A percentile compares a stretch with the other conserved stretches of the same genome.
Conservation (phyloP, 2,329 filamentous ascomycete species). For the Penicillium thymicola region DNA sequence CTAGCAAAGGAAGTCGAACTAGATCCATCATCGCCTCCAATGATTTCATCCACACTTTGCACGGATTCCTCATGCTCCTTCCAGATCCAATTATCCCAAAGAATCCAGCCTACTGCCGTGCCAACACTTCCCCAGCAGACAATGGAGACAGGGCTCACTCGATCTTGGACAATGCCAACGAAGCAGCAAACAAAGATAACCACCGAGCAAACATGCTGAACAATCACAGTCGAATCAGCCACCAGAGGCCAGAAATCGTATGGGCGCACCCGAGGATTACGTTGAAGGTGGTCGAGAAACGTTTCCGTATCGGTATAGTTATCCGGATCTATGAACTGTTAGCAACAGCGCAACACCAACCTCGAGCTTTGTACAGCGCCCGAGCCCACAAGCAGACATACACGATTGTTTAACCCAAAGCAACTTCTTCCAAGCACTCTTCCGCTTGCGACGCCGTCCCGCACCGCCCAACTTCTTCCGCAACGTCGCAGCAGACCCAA, state of each 20-base stretch:
- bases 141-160: constrained; percentile 84
- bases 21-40: constrained; percentile 39
- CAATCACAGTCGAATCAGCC: constrained; percentile 90
- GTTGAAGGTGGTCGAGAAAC: constrained; percentile 91
- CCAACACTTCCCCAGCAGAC: constrained; percentile 79
- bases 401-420: constrained; percentile 97
- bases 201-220: constrained; percentile 94
- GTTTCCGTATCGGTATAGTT: constrained; percentile 98
- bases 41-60: constrained; percentile 25
- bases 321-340: constrained; percentile 68
- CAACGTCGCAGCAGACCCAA: constrained; percentile 39
- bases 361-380: background rate
- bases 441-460: constrained; percentile 65
- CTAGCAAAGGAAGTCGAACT: constrained; percentile 40
- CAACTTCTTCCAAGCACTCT: constrained; percentile 86
- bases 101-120: constrained; percentile 80
- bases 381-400: constrained; percentile 43
- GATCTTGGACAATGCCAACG: constrained; percentile 79
- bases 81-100: constrained; percentile 90
- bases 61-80: constrained; percentile 56
- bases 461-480: constrained; percentile 53
- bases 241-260: constrained; percentile 99
- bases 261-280: constrained; percentile 86
- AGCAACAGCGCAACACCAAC: background rate
- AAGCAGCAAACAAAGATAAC: constrained; percentile 94